A percentile compares a stretch with the other conserved stretches of the same genome.
These are phyloP conservation scores for Geosiphon pyriformis DNA, from an alignment of 192 early-diverging fungal species.

Conservation along the genomic window DNA sequence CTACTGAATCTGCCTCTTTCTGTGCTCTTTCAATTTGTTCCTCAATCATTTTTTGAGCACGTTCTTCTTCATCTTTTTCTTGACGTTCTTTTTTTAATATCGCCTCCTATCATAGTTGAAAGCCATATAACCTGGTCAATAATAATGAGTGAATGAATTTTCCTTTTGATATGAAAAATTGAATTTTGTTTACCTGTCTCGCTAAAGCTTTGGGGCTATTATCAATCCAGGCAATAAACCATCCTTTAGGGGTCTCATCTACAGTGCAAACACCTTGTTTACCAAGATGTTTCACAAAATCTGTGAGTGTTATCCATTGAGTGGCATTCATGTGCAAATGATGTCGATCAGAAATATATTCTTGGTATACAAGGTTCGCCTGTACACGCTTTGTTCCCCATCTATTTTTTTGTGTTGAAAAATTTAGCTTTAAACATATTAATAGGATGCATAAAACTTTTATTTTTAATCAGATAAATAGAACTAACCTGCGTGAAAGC, in stretches of 20 bases:
- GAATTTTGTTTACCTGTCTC: constrained; percentile 46
- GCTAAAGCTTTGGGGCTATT: constrained; percentile 83
- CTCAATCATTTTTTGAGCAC: constrained; percentile 66
- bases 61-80: constrained; percentile 83
- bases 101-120: constrained; percentile 48
- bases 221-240: constrained; percentile 90
- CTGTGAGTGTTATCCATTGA: constrained; percentile 81
- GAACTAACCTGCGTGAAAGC: constrained; percentile 64
- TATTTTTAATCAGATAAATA: no score
- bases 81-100: constrained; percentile 73
- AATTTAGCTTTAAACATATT: not conserved
- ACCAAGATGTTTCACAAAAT: constrained; percentile 85
- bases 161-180: not conserved
- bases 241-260: constrained; percentile 87
- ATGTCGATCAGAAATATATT: constrained; percentile 84
- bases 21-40: constrained; percentile 81
- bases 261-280: constrained; percentile 76
- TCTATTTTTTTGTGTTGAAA: constrained; percentile 27
- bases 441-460: not conserved
- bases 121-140: not conserved
- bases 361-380: constrained; percentile 97
- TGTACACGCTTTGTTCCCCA: constrained; percentile 77
- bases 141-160: not conserved
- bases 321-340: constrained; percentile 98
- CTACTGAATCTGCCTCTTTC: constrained; percentile 34